Conservation (phyloP, 2,329 filamentous ascomycete species). For the Ambrosiella beaveri region DNA sequence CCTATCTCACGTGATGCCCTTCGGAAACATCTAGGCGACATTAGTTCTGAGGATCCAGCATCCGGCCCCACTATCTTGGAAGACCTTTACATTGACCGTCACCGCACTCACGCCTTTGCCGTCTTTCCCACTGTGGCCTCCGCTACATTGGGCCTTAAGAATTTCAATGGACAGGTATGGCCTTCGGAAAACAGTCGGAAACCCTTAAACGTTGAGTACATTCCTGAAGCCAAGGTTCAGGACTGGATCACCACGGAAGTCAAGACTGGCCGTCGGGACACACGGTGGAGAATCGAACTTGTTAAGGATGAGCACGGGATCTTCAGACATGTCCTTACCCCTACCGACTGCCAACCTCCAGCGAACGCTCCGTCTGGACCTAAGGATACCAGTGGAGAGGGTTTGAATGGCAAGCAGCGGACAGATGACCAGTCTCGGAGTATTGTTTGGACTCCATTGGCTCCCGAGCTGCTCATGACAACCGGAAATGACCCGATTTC, state of each 20-base stretch:
- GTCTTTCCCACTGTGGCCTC: conserved; percentile 50
- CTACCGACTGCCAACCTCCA: conserved; percentile 12
- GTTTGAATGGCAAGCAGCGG: not conserved
- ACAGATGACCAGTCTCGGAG: not conserved
- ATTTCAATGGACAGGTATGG: conserved; percentile 66
- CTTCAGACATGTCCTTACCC: conserved; percentile 36
- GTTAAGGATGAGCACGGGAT: conserved; percentile 35
- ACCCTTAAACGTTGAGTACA: conserved; percentile 73
- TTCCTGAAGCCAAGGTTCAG: conserved; percentile 55
- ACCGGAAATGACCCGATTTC: conserved; percentile 25
- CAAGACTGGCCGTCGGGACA: conserved; percentile 23
- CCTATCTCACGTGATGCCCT: conserved; percentile 56
- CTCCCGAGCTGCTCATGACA: conserved; percentile 19
- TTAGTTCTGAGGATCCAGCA: conserved; percentile 44
- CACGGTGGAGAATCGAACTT: conserved; percentile 60
- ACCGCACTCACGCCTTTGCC: conserved; percentile 77
- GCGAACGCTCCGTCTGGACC: conserved; percentile 5
- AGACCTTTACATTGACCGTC: conserved; percentile 63
- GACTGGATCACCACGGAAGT: conserved; percentile 61
- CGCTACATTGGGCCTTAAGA: conserved; percentile 58
- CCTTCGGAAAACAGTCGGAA: conserved; percentile 75
- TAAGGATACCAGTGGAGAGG: not conserved
- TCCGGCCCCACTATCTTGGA: conserved; percentile 38
- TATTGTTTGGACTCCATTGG: conserved; percentile 9
- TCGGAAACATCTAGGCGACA: conserved; percentile 47